Percentiles rank a stretch among this genome's conserved stretches.
phyloP scores from a whole-genome alignment of 192 early-diverging fungal species.

The Mortierella alpina region DNA sequence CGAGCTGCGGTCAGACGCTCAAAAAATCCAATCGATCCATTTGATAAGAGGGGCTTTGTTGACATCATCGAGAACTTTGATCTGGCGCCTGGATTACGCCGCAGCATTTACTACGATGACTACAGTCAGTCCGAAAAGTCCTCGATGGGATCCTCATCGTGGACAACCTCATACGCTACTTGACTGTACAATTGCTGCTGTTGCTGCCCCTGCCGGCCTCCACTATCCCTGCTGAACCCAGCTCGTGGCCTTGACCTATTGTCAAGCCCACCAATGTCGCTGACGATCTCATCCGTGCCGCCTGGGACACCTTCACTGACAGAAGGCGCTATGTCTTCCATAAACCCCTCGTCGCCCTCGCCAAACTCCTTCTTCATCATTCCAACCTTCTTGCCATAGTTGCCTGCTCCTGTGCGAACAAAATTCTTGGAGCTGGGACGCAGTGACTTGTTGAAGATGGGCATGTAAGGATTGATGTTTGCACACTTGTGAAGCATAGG shows the following conservation, averaged over 20 bases:
- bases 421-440: conserved; percentile 43
- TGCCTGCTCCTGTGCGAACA: conserved; percentile 19
- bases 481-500: conserved; percentile 43
- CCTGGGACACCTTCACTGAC: not conserved
- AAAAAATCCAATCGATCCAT: too few species aligned
- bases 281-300: conserved; percentile 1
- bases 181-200: not conserved
- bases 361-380: conserved; percentile 36
- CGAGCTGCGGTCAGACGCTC: too few species aligned
- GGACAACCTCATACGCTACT: not conserved
- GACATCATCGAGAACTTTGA: too few species aligned
- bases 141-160: conserved; percentile 44
- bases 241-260: not conserved
- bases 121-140: conserved; percentile 40
- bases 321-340: conserved; percentile 12
- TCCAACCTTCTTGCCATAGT: conserved; percentile 22
- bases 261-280: not conserved
- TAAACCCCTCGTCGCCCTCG: conserved; percentile 44
- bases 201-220: not conserved
- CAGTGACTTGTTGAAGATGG: conserved; percentile 21
- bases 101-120: too few species aligned
- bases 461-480: conserved; percentile 28
- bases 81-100: too few species aligned
- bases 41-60: too few species aligned
- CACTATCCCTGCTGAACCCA: not conserved